A percentile compares a stretch with the other conserved stretches of the same genome.
Conservation (phyloP, 164 flowering plant genomes). For the Vitis rupestris region DNA sequence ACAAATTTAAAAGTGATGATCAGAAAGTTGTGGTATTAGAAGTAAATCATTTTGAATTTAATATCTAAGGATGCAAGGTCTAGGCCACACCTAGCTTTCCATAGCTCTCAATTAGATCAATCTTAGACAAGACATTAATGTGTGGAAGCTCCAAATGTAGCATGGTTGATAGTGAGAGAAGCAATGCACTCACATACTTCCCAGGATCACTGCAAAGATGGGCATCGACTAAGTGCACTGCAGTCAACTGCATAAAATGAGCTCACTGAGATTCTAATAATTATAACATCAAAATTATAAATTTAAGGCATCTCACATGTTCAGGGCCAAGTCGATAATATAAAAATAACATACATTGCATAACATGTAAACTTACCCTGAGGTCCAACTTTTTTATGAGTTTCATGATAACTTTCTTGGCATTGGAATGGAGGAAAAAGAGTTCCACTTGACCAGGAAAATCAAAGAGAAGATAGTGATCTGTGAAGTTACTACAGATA, state of each 20-base stretch:
- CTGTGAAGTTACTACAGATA: conserved; percentile 39
- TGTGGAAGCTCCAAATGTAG: conserved; percentile 93
- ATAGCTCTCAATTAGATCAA: conserved; percentile 89
- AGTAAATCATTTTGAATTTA: not conserved
- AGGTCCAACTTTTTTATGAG: conserved; percentile 81
- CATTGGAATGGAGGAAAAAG: conserved; percentile 87
- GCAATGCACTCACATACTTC: conserved; percentile 89
- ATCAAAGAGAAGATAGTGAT: conserved; percentile 94
- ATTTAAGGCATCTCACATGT: not conserved
- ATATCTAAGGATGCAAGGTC: not conserved
- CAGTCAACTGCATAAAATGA: conserved; percentile 69
- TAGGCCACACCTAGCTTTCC: conserved; percentile 77
- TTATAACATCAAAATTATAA: not conserved
- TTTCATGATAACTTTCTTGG: conserved; percentile 66
- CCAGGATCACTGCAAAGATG: conserved; percentile 97
- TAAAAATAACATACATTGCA: not conserved
- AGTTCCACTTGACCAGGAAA: conserved; percentile 97
- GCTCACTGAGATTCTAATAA: not conserved
- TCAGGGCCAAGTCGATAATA: not conserved
- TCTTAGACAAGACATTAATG: conserved; percentile 91
- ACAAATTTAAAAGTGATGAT: not conserved
- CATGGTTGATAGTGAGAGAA: conserved; percentile 90
- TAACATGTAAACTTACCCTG: conserved; percentile 45
- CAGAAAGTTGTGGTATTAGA: not conserved
- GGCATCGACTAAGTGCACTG: conserved; percentile 86